Percentiles rank a stretch among this genome's conserved stretches.
Conservation (phyloP, 1,284 basidiomycete genomes). For the Puccinia polysora region DNA sequence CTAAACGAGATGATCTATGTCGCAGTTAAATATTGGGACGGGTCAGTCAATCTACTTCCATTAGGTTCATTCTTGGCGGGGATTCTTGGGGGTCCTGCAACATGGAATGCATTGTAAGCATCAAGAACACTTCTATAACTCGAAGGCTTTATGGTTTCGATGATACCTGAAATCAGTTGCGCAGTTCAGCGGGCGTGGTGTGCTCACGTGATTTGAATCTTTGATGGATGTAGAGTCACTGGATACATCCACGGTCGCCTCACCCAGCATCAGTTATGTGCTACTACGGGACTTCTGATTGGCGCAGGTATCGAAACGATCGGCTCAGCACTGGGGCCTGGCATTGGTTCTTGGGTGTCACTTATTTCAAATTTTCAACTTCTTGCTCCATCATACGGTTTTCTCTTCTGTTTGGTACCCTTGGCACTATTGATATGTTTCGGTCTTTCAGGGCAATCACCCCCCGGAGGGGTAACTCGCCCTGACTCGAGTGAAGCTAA, state of each 20-base stretch:
- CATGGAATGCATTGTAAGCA: constrained; percentile 2
- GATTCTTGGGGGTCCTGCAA: constrained; percentile 14
- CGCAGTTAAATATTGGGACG: background rate
- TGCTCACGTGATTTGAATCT: no score
- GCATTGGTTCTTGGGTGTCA: background rate
- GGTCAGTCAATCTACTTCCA: background rate
- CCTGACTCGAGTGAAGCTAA: background rate
- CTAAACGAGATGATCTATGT: constrained; percentile 2
- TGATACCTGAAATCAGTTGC: no score
- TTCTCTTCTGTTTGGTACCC: background rate
- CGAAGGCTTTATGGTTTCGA: no score
- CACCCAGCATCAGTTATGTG: background rate
- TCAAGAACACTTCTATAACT: no score
- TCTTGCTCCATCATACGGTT: background rate
- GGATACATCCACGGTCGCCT: constrained; percentile 4
- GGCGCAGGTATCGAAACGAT: background rate
- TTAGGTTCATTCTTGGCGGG: background rate
- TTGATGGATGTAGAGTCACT: background rate
- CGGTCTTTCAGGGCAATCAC: background rate
- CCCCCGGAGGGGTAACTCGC: background rate
- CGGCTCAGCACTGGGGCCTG: constrained; percentile 3
- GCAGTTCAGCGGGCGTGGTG: no score
- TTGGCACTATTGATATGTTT: background rate
- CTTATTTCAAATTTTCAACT: background rate
- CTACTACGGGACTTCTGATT: constrained; percentile 1